Base-by-base conservation (phyloP, 805 yeast species). In the Lipomyces yamanashiensis region DNA sequence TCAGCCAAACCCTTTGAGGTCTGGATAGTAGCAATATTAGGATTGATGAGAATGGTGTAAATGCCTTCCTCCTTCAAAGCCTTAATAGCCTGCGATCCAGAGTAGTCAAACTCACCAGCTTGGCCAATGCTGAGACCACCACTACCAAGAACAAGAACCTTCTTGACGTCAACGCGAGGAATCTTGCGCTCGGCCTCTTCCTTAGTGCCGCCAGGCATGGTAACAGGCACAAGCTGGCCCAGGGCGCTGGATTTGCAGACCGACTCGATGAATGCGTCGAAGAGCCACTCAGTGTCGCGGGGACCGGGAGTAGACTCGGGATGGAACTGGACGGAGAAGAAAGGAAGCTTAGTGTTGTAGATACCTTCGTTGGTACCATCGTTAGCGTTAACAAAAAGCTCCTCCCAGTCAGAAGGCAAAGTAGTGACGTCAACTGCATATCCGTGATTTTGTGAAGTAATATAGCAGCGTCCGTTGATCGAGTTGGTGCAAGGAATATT, bases 241-340 rank as follows among this genome's bases (percentile, higher is more conserved):
- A 74, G 62, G n/a, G 71, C 66, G 55, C 75, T 74, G 69, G 80
- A 80, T 49, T 90, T 79, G 58, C 83, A 76, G 57, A 95, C 96
- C 55, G 97, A 77, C 70, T 90, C 78, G 74, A 95, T 88, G 79
- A 95, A 95, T 39, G 90, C 92, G 74, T 95, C 99, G 73, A 95
- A 95, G 76, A 95, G 82, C 78, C 92, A 95, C 80, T 95, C 99
- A 58, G 99, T 95, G 77, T 95, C 99, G 77, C 97, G 87, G 76
- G 99, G 99, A 77, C 99, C 99, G 54, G 99, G 98, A 55, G 97
- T 91, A 28, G 98, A 90, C 82, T 95, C 99, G 33, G 99, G 99
- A 77, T 95, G 99, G 84, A 95, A 93, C 82, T 95, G 99, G 54
- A 95, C 98, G 15, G 99, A 95, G 83, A 95, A 95, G 76, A 82